Base-by-base conservation (phyloP, 176 grass and related monocot species). In the Rhynchospora pubera region DNA sequence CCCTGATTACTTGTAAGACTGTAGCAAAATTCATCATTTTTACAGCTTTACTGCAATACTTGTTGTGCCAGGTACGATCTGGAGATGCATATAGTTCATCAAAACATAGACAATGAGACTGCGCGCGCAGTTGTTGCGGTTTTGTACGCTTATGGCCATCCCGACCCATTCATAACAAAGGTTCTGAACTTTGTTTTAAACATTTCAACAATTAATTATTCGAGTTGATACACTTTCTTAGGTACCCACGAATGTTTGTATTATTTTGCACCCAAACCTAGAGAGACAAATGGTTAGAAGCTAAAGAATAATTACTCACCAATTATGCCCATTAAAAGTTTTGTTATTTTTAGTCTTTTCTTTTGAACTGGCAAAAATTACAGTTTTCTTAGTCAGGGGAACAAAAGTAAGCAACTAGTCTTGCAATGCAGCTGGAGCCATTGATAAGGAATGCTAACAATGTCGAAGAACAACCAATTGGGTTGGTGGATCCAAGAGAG, bases 41-140 rank as follows among this genome's bases (percentile, higher is more conserved):
- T 39, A 39, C 34, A 5, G 4, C 34, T 39, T 4, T 16, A 0
- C 1, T 59, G 11, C 13, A 14, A 7, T 42, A 56, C 45, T 11
- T 60, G 32, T 61, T n/a, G 11, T 65, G 9, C 22, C 50, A 86
- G 85, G 53, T 97, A 91, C 32, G 59, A 65, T 7, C 47, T 97
- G 84, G 93, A 97, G 89, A 13, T 93, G 71, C 93, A 97, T 75
- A 65, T 97, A 85, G 89, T 97, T 48, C 93, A 97, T 62, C 0
- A 86, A 79, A 93, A 15, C 77, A 34, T 79, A 2, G 34, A 82
- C 0, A 69, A 69, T 3, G 86, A 84, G 28, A 70, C 66, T 0
- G 94, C 91, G 4, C 26, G 26, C 0, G 26, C 26, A 28, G 91
- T 97, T 22, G 56, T 97, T 66, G 89, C 86, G 45, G 2, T 93